These are phyloP conservation scores for Cyberlindnera mycetangii DNA, from an alignment of 805 yeast genomes.

Conservation along the genomic window DNA sequence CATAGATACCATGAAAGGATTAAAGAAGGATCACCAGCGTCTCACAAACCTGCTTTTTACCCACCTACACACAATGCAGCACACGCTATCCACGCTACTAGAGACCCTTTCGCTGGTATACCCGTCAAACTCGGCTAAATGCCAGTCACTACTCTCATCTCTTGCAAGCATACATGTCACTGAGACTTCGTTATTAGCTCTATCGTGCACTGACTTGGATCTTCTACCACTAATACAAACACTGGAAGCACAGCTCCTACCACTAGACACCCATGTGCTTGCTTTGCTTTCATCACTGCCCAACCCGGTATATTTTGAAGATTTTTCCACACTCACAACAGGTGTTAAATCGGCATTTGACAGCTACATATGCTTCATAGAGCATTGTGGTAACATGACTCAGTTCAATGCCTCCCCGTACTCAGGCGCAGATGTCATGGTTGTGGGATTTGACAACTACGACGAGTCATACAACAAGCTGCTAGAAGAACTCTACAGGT, in stretches of 20 bases:
- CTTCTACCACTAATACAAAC: neutral
- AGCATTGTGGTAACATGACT: slow-evolving; percentile 12
- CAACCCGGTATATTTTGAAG: neutral
- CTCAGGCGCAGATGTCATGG: slow-evolving; percentile 13
- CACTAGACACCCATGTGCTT: neutral
- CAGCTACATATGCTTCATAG: slow-evolving; percentile 3
- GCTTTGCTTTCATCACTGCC: neutral
- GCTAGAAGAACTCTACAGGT: slow-evolving; percentile 7
- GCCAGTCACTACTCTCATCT: neutral
- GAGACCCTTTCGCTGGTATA: neutral
- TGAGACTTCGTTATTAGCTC: slow-evolving; percentile 9
- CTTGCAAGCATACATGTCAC: slow-evolving; percentile 2
- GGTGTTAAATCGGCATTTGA: neutral
- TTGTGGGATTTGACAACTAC: slow-evolving; percentile 18
- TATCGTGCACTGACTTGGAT: slow-evolving; percentile 8
- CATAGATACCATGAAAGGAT: slow-evolving; percentile 11
- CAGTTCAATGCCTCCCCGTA: slow-evolving; percentile 17
- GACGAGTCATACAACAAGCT: slow-evolving; percentile 13
- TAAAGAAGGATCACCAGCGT: slow-evolving; percentile 16
- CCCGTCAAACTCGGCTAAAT: neutral
- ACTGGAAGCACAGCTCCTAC: slow-evolving; percentile 1
- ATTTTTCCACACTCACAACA: neutral
- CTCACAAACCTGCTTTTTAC: slow-evolving; percentile 15
- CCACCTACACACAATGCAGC: slow-evolving; percentile 12
- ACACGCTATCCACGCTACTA: slow-evolving; percentile 2